Base-by-base conservation (phyloP, 1,284 basidiomycete genomes). In the Ganoderma boninense region DNA sequence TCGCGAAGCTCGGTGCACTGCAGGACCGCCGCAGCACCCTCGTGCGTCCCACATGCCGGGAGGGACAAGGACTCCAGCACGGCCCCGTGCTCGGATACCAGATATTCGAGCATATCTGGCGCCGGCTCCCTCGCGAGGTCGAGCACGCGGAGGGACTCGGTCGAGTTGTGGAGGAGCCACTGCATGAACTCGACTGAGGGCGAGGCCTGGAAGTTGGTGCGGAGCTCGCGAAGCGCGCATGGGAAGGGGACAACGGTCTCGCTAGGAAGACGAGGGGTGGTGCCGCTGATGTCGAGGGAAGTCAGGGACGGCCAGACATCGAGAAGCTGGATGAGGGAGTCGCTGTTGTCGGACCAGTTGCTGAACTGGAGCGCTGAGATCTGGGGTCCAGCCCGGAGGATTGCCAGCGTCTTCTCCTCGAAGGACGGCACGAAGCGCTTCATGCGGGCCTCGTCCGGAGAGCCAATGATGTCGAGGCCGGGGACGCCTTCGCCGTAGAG, bases 301-400 rank as follows among this genome's bases (percentile, higher is more conserved):
- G 80, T 81, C 64, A 93, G 79, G 26, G 84, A 82, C 2, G 90
- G 85, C 87, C 88, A 92, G 66, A 89, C 81, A 66, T 86, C 84
- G 72, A 93, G 86, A 44, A 93, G 85, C 78, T 91, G 89, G 59
- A 84, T 80, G 64, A 92, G 81, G n/a, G 86, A 82, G 46, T 86
- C 80, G 64, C 85, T 80, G 76, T 90, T 88, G 72, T 89, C 86
- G 20, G 92, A 89, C 90, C 90, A 92, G 77, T 93, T 92, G 76
- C 84, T 86, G 76, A 93, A 89, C 64, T 86, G 85, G 8, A 93
- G 81, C 11, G 86, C 83, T 11, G 84, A 80, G 75, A 93, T 88
- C 65, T 75, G 78, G 7, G 91, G 89, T 20, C 88, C 90, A 20
- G 84, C 79, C 61, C 82, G 85, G 64, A 92, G 85, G 49, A 87